Conservation (phyloP, 116 monocot genomes). For the Posidonia oceanica region DNA sequence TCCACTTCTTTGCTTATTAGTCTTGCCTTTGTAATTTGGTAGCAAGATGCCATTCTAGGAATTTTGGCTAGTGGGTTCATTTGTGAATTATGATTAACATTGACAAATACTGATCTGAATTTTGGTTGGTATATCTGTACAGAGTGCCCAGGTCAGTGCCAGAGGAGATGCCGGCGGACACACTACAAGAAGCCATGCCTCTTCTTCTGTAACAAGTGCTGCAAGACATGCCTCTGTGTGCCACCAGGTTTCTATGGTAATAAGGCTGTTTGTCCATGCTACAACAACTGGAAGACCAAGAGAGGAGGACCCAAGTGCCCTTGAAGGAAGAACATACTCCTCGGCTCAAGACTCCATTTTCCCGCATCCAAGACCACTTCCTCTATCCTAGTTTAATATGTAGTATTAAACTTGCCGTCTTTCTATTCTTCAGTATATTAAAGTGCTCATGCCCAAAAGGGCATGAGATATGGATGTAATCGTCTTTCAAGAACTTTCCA, state of each 20-base stretch:
- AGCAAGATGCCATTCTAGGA: background rate
- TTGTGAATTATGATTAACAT: background rate
- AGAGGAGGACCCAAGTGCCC: conserved; percentile 67
- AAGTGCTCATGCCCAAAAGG: no score
- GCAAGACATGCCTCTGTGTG: conserved; percentile 46
- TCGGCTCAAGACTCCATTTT: no score
- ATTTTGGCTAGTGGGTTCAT: background rate
- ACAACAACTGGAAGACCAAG: conserved; percentile 83
- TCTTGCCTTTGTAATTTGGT: no score
- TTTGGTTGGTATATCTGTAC: conserved; percentile 4
- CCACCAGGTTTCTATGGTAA: conserved; percentile 61
- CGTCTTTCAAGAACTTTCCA: no score
- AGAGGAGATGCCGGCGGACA: conserved; percentile 39
- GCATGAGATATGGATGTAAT: no score
- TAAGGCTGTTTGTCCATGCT: conserved; percentile 59
- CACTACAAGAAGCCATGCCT: conserved; percentile 64
- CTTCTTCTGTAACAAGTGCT: conserved; percentile 63
- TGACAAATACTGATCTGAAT: background rate
- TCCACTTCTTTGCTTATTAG: no score
- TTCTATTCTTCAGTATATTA: no score
- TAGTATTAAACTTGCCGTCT: no score
- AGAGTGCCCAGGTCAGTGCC: conserved; percentile 50
- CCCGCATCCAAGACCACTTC: no score
- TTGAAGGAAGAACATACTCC: conserved; percentile 4
- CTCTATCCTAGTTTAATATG: no score